Conservation (phyloP, 2,329 filamentous ascomycete species). For the Penicillium sp. region DNA sequence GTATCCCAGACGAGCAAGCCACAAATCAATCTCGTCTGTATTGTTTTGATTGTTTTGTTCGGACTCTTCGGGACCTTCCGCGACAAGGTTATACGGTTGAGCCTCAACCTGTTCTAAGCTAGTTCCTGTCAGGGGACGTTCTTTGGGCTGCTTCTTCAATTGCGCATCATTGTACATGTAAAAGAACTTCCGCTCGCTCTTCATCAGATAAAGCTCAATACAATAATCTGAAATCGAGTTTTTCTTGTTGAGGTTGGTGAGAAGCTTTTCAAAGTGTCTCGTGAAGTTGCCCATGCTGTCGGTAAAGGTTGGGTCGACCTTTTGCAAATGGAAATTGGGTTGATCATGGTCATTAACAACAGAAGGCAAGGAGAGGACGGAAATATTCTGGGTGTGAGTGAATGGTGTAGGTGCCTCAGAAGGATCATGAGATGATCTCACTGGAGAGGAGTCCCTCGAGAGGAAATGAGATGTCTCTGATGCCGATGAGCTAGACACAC, state of each 20-base stretch:
- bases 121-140: conserved; percentile 34
- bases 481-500: conserved; percentile 1
- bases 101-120: conserved; percentile 40
- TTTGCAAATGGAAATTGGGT: conserved; percentile 61
- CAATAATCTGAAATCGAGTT: conserved; percentile 59
- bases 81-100: conserved; percentile 24
- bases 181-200: conserved; percentile 67
- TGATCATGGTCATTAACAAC: conserved; percentile 57
- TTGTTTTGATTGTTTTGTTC: conserved; percentile 37
- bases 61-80: conserved; percentile 27
- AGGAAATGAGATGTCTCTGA: conserved; percentile 8
- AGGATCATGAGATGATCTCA: neutral
- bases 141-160: conserved; percentile 50
- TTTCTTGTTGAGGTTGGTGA: conserved; percentile 54
- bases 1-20: conserved; percentile 46
- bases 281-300: conserved; percentile 63
- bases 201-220: conserved; percentile 63
- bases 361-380: conserved; percentile 54
- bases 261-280: conserved; percentile 55
- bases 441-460: conserved; percentile 48
- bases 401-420: neutral
- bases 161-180: conserved; percentile 57
- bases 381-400: conserved; percentile 37
- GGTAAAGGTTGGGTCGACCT: conserved; percentile 66
- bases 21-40: conserved; percentile 36